A percentile compares a stretch with the other conserved stretches of the same genome.
Evolutionary conservation across 371 early-diverging fungal genomes (phyloP).

Genomic region (Thermomucor indicae-seudaticae): DNA sequence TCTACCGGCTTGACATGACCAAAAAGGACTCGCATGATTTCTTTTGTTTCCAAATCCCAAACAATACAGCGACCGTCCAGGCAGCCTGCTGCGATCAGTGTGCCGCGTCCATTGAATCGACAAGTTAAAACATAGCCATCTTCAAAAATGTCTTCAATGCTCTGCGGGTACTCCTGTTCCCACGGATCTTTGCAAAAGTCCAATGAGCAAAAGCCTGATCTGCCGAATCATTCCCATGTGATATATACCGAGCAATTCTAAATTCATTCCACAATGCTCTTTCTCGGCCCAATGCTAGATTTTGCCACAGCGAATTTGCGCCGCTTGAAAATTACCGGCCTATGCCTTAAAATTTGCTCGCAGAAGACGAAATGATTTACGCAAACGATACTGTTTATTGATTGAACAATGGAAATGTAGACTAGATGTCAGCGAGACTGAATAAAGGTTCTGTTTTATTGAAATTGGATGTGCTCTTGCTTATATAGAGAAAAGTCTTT

Average conservation of each 20-base stretch:
- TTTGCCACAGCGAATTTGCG: no score
- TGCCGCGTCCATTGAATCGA: slow-evolving; percentile 70
- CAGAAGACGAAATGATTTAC: no score
- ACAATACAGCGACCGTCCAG: slow-evolving; percentile 79
- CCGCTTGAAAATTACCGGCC: no score
- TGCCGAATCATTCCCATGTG: neutral
- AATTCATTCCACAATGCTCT: no score
- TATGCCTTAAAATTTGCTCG: no score
- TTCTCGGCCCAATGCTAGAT: no score
- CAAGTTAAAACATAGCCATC: slow-evolving; percentile 67
- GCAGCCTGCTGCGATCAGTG: slow-evolving; percentile 76
- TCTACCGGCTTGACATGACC: slow-evolving; percentile 74
- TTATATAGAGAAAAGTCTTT: no score
- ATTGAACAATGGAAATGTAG: no score
- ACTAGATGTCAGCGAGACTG: no score
- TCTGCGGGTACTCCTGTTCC: slow-evolving; percentile 81
- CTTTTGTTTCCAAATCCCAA: slow-evolving; percentile 86
- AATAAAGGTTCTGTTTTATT: no score
- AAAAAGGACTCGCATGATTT: slow-evolving; percentile 61
- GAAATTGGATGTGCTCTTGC: no score
- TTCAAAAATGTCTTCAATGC: slow-evolving; percentile 74
- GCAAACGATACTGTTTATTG: no score
- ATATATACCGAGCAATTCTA: slow-evolving; percentile 36
- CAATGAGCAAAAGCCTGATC: neutral
- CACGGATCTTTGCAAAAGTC: slow-evolving; percentile 64